Percentiles rank a stretch among this genome's conserved stretches.
phyloP scores from a whole-genome alignment of 2,329 filamentous ascomycete genomes.

The Trichoderma citrinoviride region DNA sequence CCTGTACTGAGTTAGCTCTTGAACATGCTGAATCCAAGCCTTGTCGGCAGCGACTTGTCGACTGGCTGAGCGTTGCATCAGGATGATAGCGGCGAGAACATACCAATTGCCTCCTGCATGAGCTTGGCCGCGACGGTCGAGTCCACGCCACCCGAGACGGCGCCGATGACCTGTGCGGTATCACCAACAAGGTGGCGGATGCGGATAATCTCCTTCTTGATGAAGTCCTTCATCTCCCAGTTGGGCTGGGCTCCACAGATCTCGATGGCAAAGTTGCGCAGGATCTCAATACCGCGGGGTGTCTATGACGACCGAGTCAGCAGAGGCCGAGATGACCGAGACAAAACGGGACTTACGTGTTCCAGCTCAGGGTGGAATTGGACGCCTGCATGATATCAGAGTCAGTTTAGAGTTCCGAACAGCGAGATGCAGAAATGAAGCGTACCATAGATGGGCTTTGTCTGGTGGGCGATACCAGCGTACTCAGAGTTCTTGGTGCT shows the following conservation, averaged over 20 bases:
- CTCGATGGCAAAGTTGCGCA: conserved; percentile 78
- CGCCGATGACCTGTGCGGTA: conserved; percentile 71
- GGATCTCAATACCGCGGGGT: conserved; percentile 60
- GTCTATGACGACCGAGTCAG: conserved; percentile 54
- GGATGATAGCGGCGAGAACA: neutral
- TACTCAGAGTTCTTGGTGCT: conserved; percentile 73
- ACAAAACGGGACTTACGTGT: conserved; percentile 26
- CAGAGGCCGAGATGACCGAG: neutral
- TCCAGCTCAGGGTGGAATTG: conserved; percentile 86
- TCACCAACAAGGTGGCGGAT: conserved; percentile 81
- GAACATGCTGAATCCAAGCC: neutral
- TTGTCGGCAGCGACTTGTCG: neutral
- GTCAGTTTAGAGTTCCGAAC: neutral
- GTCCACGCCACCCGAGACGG: conserved; percentile 74
- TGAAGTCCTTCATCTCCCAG: conserved; percentile 86
- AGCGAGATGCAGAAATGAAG: conserved; percentile 6
- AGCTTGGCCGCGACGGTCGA: conserved; percentile 83
- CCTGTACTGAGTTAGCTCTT: neutral
- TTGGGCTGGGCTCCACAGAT: conserved; percentile 75
- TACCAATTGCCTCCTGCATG: conserved; percentile 77
- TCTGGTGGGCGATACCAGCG: conserved; percentile 73
- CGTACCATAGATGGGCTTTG: conserved; percentile 62
- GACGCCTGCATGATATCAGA: conserved; percentile 47
- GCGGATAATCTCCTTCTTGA: conserved; percentile 73
- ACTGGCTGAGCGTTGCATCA: neutral